Percentiles rank a stretch among this genome's conserved stretches.
These are phyloP conservation scores for Tephrocybe sp. DNA, from an alignment of 768 basidiomycete species.

Conservation along the genomic window DNA sequence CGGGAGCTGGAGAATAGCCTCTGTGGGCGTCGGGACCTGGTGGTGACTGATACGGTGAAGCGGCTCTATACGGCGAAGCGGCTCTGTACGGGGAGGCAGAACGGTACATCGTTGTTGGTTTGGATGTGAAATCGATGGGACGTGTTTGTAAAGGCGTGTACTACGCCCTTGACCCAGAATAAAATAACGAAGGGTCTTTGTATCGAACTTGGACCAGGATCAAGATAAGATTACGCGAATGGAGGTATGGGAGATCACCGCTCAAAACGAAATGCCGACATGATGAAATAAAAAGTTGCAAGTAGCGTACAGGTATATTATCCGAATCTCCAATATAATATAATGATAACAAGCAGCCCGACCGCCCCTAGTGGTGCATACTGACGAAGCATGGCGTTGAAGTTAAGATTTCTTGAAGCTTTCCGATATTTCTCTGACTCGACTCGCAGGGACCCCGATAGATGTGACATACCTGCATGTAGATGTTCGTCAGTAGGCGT, in stretches of 20 bases:
- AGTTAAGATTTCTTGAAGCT: slow-evolving; percentile 91
- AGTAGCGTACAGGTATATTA: slow-evolving; percentile 37
- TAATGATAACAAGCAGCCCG: slow-evolving; percentile 71
- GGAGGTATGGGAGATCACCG: slow-evolving; percentile 5
- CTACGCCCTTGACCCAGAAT: slow-evolving; percentile 11
- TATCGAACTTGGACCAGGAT: slow-evolving; percentile 14
- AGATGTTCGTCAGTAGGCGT: neutral
- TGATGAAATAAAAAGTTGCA: slow-evolving; percentile 11
- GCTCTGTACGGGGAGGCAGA: slow-evolving; percentile 28
- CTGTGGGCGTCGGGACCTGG: slow-evolving; percentile 12
- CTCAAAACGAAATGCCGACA: slow-evolving; percentile 1
- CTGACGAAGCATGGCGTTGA: slow-evolving; percentile 91
- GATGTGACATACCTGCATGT: slow-evolving; percentile 95
- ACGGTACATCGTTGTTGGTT: slow-evolving; percentile 11
- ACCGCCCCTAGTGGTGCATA: slow-evolving; percentile 92
- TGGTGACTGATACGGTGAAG: slow-evolving; percentile 27
- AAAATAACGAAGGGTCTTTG: neutral
- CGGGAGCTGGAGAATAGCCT: slow-evolving; percentile 15
- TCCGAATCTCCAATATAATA: slow-evolving; percentile 78
- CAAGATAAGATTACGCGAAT: slow-evolving; percentile 17
- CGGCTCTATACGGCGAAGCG: slow-evolving; percentile 31
- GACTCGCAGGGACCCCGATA: slow-evolving; percentile 90
- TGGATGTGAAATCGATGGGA: neutral
- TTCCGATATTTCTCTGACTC: slow-evolving; percentile 98
- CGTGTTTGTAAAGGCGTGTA: neutral